phyloP scores from a whole-genome alignment of 2,329 filamentous ascomycete species.

The Zalaria obscura region DNA sequence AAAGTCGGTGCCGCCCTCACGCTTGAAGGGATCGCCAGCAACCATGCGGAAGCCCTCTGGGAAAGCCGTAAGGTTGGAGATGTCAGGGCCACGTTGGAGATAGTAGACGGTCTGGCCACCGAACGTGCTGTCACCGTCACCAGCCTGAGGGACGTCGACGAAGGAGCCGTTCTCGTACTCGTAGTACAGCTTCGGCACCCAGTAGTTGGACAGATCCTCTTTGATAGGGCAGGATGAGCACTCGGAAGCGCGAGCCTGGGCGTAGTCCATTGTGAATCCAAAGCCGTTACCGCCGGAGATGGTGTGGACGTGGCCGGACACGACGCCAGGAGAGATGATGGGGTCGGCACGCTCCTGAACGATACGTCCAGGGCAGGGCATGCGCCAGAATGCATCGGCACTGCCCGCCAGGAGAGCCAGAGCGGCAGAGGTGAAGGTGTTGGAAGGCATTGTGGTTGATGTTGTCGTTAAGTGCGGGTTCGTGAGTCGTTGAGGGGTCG shows the following conservation, averaged over 20 bases:
- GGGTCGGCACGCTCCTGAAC: slow-evolving; percentile 50
- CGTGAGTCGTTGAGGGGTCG: neutral
- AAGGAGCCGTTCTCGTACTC: slow-evolving; percentile 46
- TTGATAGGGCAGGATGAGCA: slow-evolving; percentile 59
- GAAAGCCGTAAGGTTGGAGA: slow-evolving; percentile 57
- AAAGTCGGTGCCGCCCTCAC: slow-evolving; percentile 41
- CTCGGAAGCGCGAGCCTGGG: slow-evolving; percentile 42
- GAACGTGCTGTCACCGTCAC: slow-evolving; percentile 27
- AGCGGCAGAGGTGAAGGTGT: slow-evolving; percentile 7
- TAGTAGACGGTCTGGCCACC: slow-evolving; percentile 66
- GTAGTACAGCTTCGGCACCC: slow-evolving; percentile 58
- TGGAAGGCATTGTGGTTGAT: slow-evolving; percentile 5
- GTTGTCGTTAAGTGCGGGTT: neutral
- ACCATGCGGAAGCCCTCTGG: slow-evolving; percentile 62
- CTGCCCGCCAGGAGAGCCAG: slow-evolving; percentile 17
- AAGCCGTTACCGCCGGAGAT: slow-evolving; percentile 60
- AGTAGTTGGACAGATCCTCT: slow-evolving; percentile 61
- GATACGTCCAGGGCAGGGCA: slow-evolving; percentile 51
- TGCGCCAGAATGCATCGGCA: slow-evolving; percentile 54
- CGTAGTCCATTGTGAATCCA: slow-evolving; percentile 44
- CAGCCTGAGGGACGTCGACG: slow-evolving; percentile 42
- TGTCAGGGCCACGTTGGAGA: slow-evolving; percentile 38
- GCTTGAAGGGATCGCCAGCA: slow-evolving; percentile 45
- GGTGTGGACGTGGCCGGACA: slow-evolving; percentile 52
- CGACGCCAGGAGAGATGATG: slow-evolving; percentile 46